Evolutionary conservation across 768 basidiomycete species (phyloP), one percentile per base, ranked within the genome.

Genomic region (Russula foetens): DNA sequence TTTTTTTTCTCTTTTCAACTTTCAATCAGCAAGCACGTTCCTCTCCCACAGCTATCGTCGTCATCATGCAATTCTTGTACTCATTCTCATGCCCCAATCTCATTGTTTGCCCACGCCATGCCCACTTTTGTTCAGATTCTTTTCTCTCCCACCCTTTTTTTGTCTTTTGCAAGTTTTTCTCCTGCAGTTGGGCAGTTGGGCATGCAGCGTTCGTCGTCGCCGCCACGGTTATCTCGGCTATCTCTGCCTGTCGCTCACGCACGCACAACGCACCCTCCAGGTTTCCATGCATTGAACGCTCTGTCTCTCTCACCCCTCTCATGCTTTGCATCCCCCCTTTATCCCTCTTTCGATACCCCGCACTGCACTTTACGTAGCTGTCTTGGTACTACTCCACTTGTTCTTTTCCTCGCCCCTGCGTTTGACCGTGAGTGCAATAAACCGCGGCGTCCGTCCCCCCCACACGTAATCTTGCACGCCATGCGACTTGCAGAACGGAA

Each of bases 1-100:
- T 33, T 41, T 35, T n/a, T 51, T 39, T 59, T 56, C 49, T 56
- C 33, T 46, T 50, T 31, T 35, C 35, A 35, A 62, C 46, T 58
- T 33, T 48, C 56, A 46, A 26, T 58, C 56, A 54, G 51, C 62
- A 60, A 57, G 49, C 65, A 67, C 57, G 33, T 57, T n/a, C n/a
- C n/a, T n/a, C n/a, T n/a, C n/a, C 49, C 62, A 60, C 57, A 63
- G 56, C 63, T 65, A 64, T 58, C 60, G 46, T 9, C n/a, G n/a
- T 63, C 63, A 66, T 68, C 68, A 68, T 64, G 59, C 63, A 64
- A 62, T 62, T 62, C 61, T 57, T 62, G 61, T 62, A 62, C 63
- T 62, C 63, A 62, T 56, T 55, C 48, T 64, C 67, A 68, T 68
- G 59, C 31, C 65, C 35, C 8, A 60, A 59, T 63, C 60, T 63